These are phyloP conservation scores for Vanilla planifolia DNA, from an alignment of 106 monocot genomes.

Conservation along the genomic window DNA sequence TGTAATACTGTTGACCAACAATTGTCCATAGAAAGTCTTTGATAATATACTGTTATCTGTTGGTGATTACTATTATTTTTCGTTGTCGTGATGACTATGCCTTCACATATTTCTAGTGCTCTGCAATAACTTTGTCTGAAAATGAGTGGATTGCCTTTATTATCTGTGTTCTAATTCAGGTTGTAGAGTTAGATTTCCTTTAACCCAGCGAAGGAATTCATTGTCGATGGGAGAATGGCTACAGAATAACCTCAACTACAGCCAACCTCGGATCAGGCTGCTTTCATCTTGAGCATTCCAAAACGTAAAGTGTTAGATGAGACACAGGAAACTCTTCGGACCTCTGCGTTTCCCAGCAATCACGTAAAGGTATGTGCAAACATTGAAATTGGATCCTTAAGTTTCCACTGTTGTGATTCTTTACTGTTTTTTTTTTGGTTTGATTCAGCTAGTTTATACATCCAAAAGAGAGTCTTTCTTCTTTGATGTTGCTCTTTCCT, in stretches of 20 bases:
- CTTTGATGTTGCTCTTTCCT: too few species aligned
- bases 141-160: too few species aligned
- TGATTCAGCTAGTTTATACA: too few species aligned
- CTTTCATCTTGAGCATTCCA: conserved; percentile 87
- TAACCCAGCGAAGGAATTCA: conserved; percentile 98
- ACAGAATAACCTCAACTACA: conserved; percentile 87
- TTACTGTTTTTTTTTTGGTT: background rate
- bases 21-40: background rate
- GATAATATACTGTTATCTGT: background rate
- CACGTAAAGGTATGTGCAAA: conserved; percentile 75
- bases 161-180: conserved; percentile 30
- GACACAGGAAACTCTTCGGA: conserved; percentile 94
- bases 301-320: conserved; percentile 76
- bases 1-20: background rate
- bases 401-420: background rate
- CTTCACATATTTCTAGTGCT: too few species aligned
- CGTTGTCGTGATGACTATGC: too few species aligned
- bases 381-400: background rate
- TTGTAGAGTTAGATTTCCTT: conserved; percentile 93
- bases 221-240: conserved; percentile 87
- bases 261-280: conserved; percentile 95
- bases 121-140: too few species aligned
- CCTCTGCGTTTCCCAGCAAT: conserved; percentile 88
- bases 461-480: too few species aligned
- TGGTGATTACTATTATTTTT: background rate